Conservation (phyloP, 148 eudicot genomes). For the Rhododendron williamsianum region DNA sequence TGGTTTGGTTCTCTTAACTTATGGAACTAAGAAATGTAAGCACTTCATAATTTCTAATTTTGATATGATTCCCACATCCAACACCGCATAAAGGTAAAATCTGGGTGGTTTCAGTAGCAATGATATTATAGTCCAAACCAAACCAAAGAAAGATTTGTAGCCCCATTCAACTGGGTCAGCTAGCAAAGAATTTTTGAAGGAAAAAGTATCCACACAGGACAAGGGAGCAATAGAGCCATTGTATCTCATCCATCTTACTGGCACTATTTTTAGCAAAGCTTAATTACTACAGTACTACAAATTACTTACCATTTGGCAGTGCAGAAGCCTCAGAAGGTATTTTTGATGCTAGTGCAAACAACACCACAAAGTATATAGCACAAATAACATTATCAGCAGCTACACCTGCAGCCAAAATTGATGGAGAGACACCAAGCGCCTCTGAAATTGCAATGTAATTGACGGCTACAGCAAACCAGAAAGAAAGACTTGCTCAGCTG, state of each 20-base stretch:
- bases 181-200: background rate
- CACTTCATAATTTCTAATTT: background rate
- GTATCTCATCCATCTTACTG: conserved; percentile 23
- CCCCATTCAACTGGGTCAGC: background rate
- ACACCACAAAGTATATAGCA: conserved; percentile 71
- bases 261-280: background rate
- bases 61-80: background rate
- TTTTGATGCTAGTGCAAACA: conserved; percentile 77
- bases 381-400: conserved; percentile 97
- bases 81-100: background rate
- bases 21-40: background rate
- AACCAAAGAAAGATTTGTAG: background rate
- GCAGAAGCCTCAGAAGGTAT: conserved; percentile 65
- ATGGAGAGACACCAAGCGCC: conserved; percentile 72
- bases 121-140: background rate
- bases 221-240: conserved; percentile 1
- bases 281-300: background rate
- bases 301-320: conserved; percentile 41
- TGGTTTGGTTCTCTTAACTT: background rate
- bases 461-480: conserved; percentile 55
- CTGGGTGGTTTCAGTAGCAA: background rate
- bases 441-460: conserved; percentile 85
- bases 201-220: background rate
- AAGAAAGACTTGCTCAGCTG: conserved; percentile 18
- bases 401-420: conserved; percentile 87